A percentile compares a stretch with the other conserved stretches of the same genome.
Evolutionary conservation across 441 rosid genomes (phyloP).

Genomic region (Iberis amara): DNA sequence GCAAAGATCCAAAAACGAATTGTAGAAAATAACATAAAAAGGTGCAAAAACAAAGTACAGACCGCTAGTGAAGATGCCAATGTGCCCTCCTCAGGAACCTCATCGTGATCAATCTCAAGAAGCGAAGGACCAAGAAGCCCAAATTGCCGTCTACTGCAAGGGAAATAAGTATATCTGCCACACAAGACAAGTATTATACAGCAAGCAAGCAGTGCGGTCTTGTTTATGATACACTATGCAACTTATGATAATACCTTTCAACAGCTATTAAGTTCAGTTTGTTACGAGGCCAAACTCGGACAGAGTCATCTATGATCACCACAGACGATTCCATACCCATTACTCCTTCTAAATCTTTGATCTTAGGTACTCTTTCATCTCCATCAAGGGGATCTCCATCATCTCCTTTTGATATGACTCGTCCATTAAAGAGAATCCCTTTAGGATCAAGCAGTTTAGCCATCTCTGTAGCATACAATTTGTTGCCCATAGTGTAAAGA

Average conservation of each 20-base stretch:
- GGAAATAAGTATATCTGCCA: constrained; percentile 89
- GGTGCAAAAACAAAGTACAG: constrained; percentile 33
- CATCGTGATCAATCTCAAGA: constrained; percentile 95
- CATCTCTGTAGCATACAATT: constrained; percentile 95
- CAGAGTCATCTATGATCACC: constrained; percentile 91
- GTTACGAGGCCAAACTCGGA: constrained; percentile 95
- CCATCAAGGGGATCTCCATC: constrained; percentile 78
- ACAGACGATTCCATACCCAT: constrained; percentile 97
- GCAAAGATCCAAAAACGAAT: constrained; percentile 9
- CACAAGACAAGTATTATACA: constrained; percentile 12
- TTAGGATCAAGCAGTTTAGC: constrained; percentile 94
- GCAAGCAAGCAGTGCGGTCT: not conserved
- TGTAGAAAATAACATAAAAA: constrained; percentile 12
- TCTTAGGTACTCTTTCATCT: constrained; percentile 89
- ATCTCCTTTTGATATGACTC: constrained; percentile 95
- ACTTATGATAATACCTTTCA: constrained; percentile 53
- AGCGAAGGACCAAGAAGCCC: constrained; percentile 97
- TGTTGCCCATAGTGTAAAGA: constrained; percentile 99
- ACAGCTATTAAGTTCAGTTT: constrained; percentile 84
- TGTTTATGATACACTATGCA: not conserved
- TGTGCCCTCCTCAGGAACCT: constrained; percentile 95
- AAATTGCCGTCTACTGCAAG: constrained; percentile 93
- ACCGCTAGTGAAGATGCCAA: constrained; percentile 90
- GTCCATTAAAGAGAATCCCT: constrained; percentile 79
- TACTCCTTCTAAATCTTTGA: constrained; percentile 98